A percentile compares a stretch with the other conserved stretches of the same genome.
Conservation (phyloP, 306 rosid species). For the Prunus mongolica region DNA sequence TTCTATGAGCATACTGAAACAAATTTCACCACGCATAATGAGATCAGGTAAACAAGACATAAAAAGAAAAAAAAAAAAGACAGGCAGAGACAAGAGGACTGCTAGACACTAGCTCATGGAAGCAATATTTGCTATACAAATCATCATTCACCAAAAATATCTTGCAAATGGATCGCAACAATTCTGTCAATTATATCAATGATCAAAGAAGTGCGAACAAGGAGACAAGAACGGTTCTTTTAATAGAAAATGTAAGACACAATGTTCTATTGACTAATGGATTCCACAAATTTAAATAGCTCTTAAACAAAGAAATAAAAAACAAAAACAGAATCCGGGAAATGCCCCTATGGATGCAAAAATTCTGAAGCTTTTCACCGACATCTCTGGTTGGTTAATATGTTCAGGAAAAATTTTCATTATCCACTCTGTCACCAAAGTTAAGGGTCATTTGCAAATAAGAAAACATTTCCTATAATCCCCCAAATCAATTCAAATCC, state of each 20-base stretch:
- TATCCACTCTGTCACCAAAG: not conserved
- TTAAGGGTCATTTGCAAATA: not conserved
- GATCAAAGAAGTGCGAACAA: not conserved
- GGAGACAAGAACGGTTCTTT: not conserved
- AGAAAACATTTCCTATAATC: not conserved
- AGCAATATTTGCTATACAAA: not conserved
- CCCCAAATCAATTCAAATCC: not conserved
- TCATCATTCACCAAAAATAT: not conserved
- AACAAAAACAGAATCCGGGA: not conserved
- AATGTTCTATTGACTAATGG: not conserved
- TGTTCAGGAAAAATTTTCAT: not conserved
- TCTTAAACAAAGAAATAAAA: not conserved
- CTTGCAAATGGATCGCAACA: not conserved
- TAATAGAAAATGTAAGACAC: not conserved
- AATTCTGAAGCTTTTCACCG: not conserved
- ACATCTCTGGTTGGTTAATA: not conserved
- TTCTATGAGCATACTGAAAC: constrained; percentile 88
- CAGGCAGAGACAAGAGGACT: not conserved
- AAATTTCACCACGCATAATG: not conserved
- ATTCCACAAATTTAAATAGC: not conserved
- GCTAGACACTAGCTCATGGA: not conserved
- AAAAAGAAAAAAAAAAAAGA: not conserved
- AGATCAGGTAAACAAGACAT: too few relatives aligned
- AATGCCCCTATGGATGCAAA: not conserved
- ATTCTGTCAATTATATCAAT: not conserved